These are phyloP conservation scores for Chenopodium album DNA, from an alignment of 148 eudicot genomes.

Conservation along the genomic window DNA sequence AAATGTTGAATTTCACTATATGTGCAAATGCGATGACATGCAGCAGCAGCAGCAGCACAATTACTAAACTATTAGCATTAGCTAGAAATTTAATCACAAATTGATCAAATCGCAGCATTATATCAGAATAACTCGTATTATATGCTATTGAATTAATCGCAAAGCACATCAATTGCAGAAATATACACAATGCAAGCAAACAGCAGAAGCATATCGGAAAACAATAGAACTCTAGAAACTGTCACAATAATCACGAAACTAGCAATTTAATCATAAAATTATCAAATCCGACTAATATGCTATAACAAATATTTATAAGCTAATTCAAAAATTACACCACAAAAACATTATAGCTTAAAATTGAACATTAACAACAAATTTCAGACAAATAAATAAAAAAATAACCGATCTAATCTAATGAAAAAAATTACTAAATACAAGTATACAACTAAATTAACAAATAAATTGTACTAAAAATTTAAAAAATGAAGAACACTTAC, in stretches of 20 bases:
- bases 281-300: background rate
- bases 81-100: background rate
- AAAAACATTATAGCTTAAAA: background rate
- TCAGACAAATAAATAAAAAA: background rate
- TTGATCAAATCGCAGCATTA: background rate
- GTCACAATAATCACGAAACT: background rate
- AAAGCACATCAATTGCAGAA: background rate
- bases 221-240: too few relatives aligned
- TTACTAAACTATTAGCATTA: too few relatives aligned
- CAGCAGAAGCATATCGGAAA: background rate
- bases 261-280: background rate
- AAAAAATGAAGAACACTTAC: slow-evolving; percentile 40
- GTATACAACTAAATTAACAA: background rate
- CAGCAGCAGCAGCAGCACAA: background rate
- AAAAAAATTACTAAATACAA: background rate
- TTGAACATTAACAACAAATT: background rate
- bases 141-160: background rate
- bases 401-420: background rate
- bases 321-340: background rate
- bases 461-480: background rate
- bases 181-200: background rate
- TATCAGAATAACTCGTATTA: background rate
- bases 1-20: too few relatives aligned
- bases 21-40: background rate
- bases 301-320: background rate